phyloP scores from a whole-genome alignment of 768 basidiomycete species.

The Boletus fagicola region DNA sequence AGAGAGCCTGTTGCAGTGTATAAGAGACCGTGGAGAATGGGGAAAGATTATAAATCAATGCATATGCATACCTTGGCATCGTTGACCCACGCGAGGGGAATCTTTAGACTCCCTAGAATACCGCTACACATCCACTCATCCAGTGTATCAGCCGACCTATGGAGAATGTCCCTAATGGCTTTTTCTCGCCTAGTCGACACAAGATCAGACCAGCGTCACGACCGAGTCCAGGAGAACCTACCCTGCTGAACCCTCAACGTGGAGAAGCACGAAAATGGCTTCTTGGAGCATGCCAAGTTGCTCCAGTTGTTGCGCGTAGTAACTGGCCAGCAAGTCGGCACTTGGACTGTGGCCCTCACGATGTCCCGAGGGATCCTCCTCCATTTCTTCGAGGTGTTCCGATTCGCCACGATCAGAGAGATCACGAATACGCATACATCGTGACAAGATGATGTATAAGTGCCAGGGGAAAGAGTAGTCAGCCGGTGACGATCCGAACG shows the following conservation, averaged over 20 bases:
- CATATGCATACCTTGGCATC: conserved; percentile 76
- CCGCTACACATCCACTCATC: conserved; percentile 75
- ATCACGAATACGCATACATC: conserved; percentile 80
- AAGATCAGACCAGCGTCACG: conserved; percentile 6
- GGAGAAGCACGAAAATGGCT: conserved; percentile 85
- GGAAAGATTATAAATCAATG: too few species aligned
- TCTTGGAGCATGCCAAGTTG: conserved; percentile 76
- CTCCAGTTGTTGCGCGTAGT: conserved; percentile 88
- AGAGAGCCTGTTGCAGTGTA: conserved; percentile 53
- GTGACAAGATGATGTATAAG: conserved; percentile 82
- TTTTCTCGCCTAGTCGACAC: conserved; percentile 66
- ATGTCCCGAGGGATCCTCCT: conserved; percentile 42
- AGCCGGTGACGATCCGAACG: conserved; percentile 70
- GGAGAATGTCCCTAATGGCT: conserved; percentile 77
- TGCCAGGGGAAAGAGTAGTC: conserved; percentile 92
- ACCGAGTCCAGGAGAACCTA: conserved; percentile 37
- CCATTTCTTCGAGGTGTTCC: conserved; percentile 34
- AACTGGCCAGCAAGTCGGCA: conserved; percentile 79
- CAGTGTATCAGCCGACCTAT: conserved; percentile 60
- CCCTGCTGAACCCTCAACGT: conserved; percentile 80
- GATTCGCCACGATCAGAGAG: conserved; percentile 76
- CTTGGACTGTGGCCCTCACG: conserved; percentile 78
- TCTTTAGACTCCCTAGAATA: conserved; percentile 69
- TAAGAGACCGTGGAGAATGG: not conserved
- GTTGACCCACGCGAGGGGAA: conserved; percentile 86